These are phyloP conservation scores for Chytriomyces sp. DNA, from an alignment of 192 early-diverging fungal species.

Conservation along the genomic window DNA sequence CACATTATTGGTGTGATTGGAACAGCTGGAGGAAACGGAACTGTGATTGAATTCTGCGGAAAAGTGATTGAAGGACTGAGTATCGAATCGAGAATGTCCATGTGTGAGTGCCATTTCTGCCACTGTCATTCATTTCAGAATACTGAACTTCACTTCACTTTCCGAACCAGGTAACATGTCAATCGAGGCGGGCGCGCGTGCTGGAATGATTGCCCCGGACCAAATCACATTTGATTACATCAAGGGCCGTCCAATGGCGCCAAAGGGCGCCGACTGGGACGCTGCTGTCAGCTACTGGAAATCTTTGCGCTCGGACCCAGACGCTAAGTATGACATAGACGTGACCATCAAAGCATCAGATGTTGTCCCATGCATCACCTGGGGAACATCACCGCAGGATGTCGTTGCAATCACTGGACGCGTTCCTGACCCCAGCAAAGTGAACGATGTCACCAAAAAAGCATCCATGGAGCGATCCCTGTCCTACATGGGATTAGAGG, in stretches of 20 bases:
- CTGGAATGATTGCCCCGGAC: slow-evolving; percentile 77
- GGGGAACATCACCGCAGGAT: slow-evolving; percentile 75
- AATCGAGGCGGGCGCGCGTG: slow-evolving; percentile 74
- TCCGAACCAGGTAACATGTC: slow-evolving; percentile 61
- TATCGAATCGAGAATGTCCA: slow-evolving; percentile 76
- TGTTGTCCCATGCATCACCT: slow-evolving; percentile 68
- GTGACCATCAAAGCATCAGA: slow-evolving; percentile 63
- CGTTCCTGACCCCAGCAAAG: slow-evolving; percentile 63
- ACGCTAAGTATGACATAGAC: slow-evolving; percentile 67
- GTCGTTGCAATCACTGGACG: slow-evolving; percentile 64
- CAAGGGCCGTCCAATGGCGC: slow-evolving; percentile 64
- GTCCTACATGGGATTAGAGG: slow-evolving; percentile 67
- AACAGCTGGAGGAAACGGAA: slow-evolving; percentile 73
- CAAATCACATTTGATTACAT: slow-evolving; percentile 72
- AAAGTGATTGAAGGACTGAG: slow-evolving; percentile 57
- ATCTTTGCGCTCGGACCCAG: slow-evolving; percentile 62
- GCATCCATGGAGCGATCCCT: slow-evolving; percentile 61
- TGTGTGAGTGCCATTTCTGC: slow-evolving; percentile 53
- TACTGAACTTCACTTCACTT: neutral
- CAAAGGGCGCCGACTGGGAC: slow-evolving; percentile 65
- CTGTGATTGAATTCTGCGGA: slow-evolving; percentile 73
- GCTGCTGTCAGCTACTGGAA: slow-evolving; percentile 68
- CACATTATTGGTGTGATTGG: slow-evolving; percentile 74
- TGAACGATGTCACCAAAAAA: slow-evolving; percentile 46
- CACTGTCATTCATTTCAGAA: neutral